Evolutionary conservation across 768 basidiomycete species (phyloP), one percentile per base, ranked within the genome.

Genomic region (Mycena vitilis): DNA sequence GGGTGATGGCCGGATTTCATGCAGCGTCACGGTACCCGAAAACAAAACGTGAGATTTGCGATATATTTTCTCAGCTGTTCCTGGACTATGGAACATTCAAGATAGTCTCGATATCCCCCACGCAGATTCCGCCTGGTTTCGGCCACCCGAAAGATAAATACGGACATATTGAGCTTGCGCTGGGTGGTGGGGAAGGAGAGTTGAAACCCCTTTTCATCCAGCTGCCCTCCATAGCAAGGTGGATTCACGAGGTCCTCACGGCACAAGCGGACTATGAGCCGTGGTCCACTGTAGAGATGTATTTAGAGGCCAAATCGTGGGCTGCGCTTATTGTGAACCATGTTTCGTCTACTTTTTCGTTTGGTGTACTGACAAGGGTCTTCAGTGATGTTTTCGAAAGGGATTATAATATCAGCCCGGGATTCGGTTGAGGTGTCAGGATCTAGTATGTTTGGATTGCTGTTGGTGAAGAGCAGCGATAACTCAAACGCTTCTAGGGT

Each of bases 11-110:
- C 30, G 20, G 22, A 53, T 53, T 20, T 53, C n/a, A n/a, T n/a
- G n/a, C n/a, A n/a, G n/a, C n/a, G n/a, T n/a, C n/a, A n/a, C n/a
- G n/a, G n/a, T n/a, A n/a, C n/a, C n/a, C n/a, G n/a, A n/a, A n/a
- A n/a, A n/a, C n/a, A n/a, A n/a, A n/a, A n/a, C n/a, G n/a, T n/a
- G n/a, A 36, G 22, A 53, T 53, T 20, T 53, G 52, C 30, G 34
- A 53, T 20, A 48, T 53, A 22, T 53, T 53, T 16, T 53, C 52
- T 34, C 52, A 36, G 30, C 52, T 53, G 22, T 53, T 34, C 52
- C 34, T 53, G 2, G 52, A 53, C 30, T 36, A 53, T 16, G 52
- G 30, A 7, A 36, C 52, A 30, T 53, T 53, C 52, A 53, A 34
- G 34, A 53, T 53, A 16, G 10, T 53, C 12, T 48, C 47, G 1